Evolutionary conservation across 305 asterid species (phyloP).

Genomic region (Fraxinus dipetala): DNA sequence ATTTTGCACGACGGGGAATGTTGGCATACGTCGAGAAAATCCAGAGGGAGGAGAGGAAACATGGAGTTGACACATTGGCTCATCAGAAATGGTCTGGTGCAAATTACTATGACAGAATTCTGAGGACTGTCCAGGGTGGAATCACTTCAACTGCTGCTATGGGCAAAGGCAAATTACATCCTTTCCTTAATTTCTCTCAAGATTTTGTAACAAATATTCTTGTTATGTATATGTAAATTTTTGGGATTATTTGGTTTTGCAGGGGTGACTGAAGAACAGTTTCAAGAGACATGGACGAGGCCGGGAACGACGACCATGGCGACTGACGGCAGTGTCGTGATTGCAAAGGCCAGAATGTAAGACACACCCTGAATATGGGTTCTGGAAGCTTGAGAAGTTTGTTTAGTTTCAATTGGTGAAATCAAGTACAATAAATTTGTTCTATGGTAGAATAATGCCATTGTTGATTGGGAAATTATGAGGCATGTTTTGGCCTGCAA

Average conservation of each 20-base stretch:
- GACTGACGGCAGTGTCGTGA: slow-evolving; percentile 59
- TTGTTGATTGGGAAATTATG: slow-evolving; percentile 29
- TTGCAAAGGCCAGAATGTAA: slow-evolving; percentile 86
- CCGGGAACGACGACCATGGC: slow-evolving; percentile 47
- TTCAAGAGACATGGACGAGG: slow-evolving; percentile 84
- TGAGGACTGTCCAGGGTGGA: slow-evolving; percentile 95
- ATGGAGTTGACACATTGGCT: slow-evolving; percentile 91
- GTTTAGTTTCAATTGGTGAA: slow-evolving; percentile 19
- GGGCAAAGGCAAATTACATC: slow-evolving; percentile 68
- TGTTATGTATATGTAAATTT: neutral
- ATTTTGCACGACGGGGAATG: slow-evolving; percentile 82
- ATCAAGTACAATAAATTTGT: slow-evolving; percentile 31
- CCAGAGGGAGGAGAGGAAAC: slow-evolving; percentile 80
- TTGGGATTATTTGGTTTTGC: slow-evolving; percentile 6
- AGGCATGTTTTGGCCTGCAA: slow-evolving; percentile 41
- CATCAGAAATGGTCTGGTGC: slow-evolving; percentile 99
- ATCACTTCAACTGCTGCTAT: slow-evolving; percentile 95
- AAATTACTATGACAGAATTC: slow-evolving; percentile 82
- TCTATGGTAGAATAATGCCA: slow-evolving; percentile 30
- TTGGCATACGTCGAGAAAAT: slow-evolving; percentile 88
- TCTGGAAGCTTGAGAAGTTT: slow-evolving; percentile 25
- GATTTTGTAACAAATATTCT: neutral
- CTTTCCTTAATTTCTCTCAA: neutral
- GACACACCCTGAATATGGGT: neutral
- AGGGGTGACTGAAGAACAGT: slow-evolving; percentile 99